These are phyloP conservation scores for Calocybe gangraenosa DNA, from an alignment of 768 basidiomycete species.

Conservation along the genomic window DNA sequence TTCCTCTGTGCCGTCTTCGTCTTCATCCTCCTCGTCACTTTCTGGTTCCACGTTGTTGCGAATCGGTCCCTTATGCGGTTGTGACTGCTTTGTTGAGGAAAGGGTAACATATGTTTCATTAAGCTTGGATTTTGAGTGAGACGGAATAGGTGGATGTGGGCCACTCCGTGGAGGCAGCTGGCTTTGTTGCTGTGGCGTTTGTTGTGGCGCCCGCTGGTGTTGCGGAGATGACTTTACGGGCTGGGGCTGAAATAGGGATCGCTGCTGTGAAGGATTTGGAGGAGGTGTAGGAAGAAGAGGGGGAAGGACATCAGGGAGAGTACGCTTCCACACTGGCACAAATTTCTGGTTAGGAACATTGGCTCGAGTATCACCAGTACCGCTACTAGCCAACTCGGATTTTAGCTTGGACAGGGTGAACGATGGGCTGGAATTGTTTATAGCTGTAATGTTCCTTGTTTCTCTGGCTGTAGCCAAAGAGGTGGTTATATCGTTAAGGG, in stretches of 20 bases:
- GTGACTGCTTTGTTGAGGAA: background rate
- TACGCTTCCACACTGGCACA: slow-evolving; percentile 42
- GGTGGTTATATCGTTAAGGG: background rate
- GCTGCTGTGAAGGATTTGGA: slow-evolving; percentile 13
- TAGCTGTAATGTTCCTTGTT: background rate
- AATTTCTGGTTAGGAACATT: slow-evolving; percentile 24
- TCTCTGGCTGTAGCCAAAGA: background rate
- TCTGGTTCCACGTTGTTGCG: background rate
- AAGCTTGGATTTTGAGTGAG: slow-evolving; percentile 12
- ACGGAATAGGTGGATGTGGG: slow-evolving; percentile 14
- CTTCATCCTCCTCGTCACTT: slow-evolving; percentile 7
- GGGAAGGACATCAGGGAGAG: slow-evolving; percentile 21
- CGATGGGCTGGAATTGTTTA: background rate
- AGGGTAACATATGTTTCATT: background rate
- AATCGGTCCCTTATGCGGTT: too few species aligned
- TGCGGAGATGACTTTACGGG: too few species aligned
- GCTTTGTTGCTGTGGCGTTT: background rate
- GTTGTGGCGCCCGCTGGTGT: background rate
- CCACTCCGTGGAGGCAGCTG: background rate
- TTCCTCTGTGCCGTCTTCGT: slow-evolving; percentile 21
- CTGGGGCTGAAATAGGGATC: slow-evolving; percentile 7
- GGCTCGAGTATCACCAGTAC: background rate
- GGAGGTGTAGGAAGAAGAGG: slow-evolving; percentile 23
- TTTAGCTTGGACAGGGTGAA: slow-evolving; percentile 10
- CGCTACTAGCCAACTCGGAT: slow-evolving; percentile 7